phyloP scores from a whole-genome alignment of 257 asterid species.

The Ajuga chamaepitys region DNA sequence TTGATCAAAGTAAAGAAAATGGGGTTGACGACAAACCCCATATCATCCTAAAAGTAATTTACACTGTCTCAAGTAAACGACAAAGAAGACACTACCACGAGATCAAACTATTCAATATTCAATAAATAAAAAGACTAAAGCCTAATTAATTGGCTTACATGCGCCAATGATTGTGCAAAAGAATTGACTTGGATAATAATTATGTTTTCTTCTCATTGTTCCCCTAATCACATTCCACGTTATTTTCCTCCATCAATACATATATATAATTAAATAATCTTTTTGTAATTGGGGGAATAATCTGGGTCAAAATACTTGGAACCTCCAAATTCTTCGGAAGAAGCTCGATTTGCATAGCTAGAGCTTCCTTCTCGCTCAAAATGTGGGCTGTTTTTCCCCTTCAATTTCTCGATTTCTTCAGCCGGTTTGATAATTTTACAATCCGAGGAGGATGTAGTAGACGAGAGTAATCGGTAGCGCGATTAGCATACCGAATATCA shows the following conservation, averaged over 20 bases:
- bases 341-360: not conserved
- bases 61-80: constrained; percentile 22
- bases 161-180: constrained; percentile 22
- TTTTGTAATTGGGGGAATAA: constrained; percentile 11
- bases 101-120: not conserved
- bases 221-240: constrained; percentile 16
- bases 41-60: constrained; percentile 25
- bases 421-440: not conserved
- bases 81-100: not conserved
- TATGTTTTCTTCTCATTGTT: constrained; percentile 21
- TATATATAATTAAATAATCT: not conserved
- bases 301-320: not conserved
- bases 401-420: not conserved
- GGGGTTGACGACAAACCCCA: not conserved
- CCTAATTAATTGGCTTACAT: constrained; percentile 22
- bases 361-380: not conserved
- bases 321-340: constrained; percentile 2
- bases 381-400: not conserved
- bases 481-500: constrained; percentile 59
- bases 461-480: constrained; percentile 60
- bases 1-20: not conserved
- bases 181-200: constrained; percentile 9
- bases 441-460: constrained; percentile 54
- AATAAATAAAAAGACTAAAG: constrained; percentile 11
- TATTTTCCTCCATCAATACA: constrained; percentile 19